A percentile compares a stretch with the other conserved stretches of the same genome.
phyloP scores from a whole-genome alignment of 495 filamentous ascomycete species.

The Penicillium diatomitis region DNA sequence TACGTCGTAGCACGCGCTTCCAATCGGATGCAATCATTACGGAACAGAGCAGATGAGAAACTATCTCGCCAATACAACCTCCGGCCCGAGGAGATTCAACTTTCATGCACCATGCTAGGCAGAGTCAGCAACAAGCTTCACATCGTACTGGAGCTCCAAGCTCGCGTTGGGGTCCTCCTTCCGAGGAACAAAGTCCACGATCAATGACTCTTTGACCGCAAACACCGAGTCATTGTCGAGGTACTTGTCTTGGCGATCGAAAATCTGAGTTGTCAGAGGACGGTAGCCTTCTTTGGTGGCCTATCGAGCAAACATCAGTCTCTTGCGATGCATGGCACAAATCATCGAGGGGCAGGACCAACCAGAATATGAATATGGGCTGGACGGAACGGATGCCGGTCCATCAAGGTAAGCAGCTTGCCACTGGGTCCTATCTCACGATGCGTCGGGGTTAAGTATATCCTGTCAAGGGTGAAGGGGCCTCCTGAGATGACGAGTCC shows the following conservation, averaged over 20 bases:
- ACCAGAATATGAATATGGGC: slow-evolving; percentile 82
- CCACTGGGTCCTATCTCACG: slow-evolving; percentile 29
- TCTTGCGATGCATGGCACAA: neutral
- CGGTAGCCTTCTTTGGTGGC: slow-evolving; percentile 39
- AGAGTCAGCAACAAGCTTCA: slow-evolving; percentile 24
- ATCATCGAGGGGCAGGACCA: slow-evolving; percentile 10
- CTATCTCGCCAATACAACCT: too few relatives aligned
- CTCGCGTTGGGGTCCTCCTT: slow-evolving; percentile 53
- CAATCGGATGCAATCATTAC: too few relatives aligned
- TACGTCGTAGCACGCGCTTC: too few relatives aligned
- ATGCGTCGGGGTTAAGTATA: neutral
- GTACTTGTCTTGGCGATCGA: slow-evolving; percentile 56
- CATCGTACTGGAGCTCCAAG: slow-evolving; percentile 54
- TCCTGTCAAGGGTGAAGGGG: too few relatives aligned
- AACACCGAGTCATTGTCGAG: slow-evolving; percentile 62
- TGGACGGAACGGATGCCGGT: slow-evolving; percentile 71
- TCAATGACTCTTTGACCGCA: slow-evolving; percentile 65
- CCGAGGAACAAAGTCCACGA: slow-evolving; percentile 55
- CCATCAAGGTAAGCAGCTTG: slow-evolving; percentile 44
- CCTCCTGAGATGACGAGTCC: too few relatives aligned
- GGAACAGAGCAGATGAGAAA: too few relatives aligned
- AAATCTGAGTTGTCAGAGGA: slow-evolving; percentile 63
- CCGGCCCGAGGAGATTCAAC: too few relatives aligned
- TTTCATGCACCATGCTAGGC: neutral
- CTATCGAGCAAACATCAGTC: slow-evolving; percentile 18